Evolutionary conservation across 768 basidiomycete species (phyloP).

Genomic region (Sistotremastrum suecicum): DNA sequence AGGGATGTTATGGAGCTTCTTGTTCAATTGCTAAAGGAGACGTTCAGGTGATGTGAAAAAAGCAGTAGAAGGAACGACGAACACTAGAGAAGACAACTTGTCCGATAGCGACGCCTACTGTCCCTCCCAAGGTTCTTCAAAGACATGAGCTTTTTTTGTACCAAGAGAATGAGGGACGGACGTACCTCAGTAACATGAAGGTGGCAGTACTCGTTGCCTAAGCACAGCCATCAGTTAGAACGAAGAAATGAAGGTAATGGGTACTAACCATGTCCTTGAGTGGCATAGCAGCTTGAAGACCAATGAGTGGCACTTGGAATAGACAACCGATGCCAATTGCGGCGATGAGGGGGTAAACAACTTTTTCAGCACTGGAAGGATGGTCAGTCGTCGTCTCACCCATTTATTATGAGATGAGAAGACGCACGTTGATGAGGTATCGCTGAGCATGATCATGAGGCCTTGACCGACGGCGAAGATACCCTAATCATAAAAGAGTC

Average conservation of each 20-base stretch:
- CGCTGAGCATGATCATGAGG: slow-evolving; percentile 56
- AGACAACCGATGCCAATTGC: slow-evolving; percentile 50
- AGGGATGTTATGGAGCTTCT: slow-evolving; percentile 24
- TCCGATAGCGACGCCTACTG: slow-evolving; percentile 60
- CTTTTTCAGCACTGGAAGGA: slow-evolving; percentile 39
- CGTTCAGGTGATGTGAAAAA: slow-evolving; percentile 7
- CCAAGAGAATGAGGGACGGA: neutral
- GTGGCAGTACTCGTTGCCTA: slow-evolving; percentile 51
- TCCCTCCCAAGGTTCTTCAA: slow-evolving; percentile 54
- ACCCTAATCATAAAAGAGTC: neutral
- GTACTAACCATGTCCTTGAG: slow-evolving; percentile 53
- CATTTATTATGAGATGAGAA: neutral
- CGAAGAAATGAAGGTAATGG: no score
- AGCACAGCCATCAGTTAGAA: no score
- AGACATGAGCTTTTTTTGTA: slow-evolving; percentile 2
- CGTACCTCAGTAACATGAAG: slow-evolving; percentile 55
- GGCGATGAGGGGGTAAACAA: slow-evolving; percentile 52
- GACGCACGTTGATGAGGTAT: slow-evolving; percentile 34
- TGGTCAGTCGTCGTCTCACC: neutral
- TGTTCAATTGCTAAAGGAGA: slow-evolving; percentile 21
- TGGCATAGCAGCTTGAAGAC: slow-evolving; percentile 78
- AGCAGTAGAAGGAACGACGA: slow-evolving; percentile 11
- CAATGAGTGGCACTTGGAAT: slow-evolving; percentile 57
- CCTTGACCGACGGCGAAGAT: slow-evolving; percentile 52
- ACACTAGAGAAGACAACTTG: slow-evolving; percentile 57